Conservation (phyloP, 169 alveolate genomes). For the Toxoplasma gondii region DNA sequence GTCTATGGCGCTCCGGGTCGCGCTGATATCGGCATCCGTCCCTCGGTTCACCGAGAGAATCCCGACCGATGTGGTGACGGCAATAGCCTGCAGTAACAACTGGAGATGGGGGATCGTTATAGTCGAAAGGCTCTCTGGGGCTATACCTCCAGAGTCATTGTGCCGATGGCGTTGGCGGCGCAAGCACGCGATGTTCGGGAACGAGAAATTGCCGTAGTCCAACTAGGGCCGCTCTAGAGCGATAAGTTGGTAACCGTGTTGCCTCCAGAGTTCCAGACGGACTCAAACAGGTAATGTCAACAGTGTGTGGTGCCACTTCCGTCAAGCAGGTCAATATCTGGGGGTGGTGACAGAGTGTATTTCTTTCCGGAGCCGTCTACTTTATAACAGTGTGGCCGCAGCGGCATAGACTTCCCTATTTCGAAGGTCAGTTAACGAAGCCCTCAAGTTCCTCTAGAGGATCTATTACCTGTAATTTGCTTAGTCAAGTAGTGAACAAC, state of each 20-base stretch:
- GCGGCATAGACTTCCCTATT: not conserved
- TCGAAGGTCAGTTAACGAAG: not conserved
- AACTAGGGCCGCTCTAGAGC: not conserved
- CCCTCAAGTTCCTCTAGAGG: not conserved
- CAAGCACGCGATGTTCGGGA: not conserved
- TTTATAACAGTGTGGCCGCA: not conserved
- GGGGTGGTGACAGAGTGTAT: not conserved
- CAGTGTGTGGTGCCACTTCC: not conserved
- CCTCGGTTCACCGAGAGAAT: no score
- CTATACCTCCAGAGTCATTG: not conserved
- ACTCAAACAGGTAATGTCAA: not conserved
- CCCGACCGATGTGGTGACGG: not conserved
- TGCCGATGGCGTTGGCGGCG: not conserved
- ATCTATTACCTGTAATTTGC: not conserved
- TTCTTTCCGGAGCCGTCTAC: not conserved
- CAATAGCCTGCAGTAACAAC: not conserved
- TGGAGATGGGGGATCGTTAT: not conserved
- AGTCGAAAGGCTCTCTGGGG: not conserved
- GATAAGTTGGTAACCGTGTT: not conserved
- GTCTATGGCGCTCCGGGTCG: no score
- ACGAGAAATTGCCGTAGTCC: not conserved
- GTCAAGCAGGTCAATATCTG: not conserved
- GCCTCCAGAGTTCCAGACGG: not conserved
- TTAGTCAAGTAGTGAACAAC: not conserved
- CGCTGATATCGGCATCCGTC: no score